A percentile compares a stretch with the other conserved stretches of the same genome.
Evolutionary conservation across 2,329 filamentous ascomycete genomes (phyloP).

Genomic region (Botrytis pseudocinerea): DNA sequence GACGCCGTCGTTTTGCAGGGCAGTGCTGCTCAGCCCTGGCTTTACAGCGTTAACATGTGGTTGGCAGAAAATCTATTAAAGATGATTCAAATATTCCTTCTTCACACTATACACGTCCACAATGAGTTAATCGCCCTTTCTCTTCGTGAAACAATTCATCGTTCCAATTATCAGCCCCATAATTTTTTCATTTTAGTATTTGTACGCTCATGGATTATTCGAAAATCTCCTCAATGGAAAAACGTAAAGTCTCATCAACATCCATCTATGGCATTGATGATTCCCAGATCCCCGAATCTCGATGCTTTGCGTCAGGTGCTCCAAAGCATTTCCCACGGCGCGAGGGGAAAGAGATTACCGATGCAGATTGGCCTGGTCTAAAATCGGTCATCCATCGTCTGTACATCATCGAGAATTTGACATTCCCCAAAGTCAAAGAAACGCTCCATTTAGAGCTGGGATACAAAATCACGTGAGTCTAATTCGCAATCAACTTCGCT

Average conservation of each 20-base stretch:
- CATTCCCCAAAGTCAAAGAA: neutral
- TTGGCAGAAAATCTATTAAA: no score
- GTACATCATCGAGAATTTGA: neutral
- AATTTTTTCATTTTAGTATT: neutral
- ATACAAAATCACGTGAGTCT: neutral
- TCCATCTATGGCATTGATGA: neutral
- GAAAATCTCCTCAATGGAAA: neutral
- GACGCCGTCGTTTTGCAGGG: neutral
- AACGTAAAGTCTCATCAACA: neutral
- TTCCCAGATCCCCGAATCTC: neutral
- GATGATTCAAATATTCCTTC: neutral
- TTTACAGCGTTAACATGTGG: no score
- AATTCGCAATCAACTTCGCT: neutral
- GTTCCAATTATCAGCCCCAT: neutral
- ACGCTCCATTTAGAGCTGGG: neutral
- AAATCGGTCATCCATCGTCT: neutral
- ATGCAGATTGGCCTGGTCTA: neutral
- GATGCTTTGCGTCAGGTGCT: neutral
- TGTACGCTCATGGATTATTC: neutral
- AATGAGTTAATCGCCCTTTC: neutral
- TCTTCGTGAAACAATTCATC: neutral
- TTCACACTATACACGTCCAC: neutral
- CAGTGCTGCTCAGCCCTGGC: neutral
- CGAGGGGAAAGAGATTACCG: neutral
- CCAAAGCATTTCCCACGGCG: no score